Evolutionary conservation across 2,329 filamentous ascomycete species (phyloP).

Genomic region (Fusarium sambucinum): DNA sequence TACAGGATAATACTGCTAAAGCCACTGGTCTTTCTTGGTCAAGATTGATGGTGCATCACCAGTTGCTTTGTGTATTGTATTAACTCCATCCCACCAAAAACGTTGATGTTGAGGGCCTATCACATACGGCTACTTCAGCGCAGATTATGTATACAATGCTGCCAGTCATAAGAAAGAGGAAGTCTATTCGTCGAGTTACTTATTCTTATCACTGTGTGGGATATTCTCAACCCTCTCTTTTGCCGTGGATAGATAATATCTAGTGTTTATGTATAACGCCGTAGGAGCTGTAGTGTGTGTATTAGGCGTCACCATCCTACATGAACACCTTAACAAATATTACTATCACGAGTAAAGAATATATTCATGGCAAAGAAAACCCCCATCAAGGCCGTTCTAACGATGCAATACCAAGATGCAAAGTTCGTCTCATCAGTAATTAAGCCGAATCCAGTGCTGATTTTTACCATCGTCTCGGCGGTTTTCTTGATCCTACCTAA

Average conservation of each 20-base stretch:
- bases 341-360: background rate
- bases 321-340: background rate
- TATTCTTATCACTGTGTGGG: background rate
- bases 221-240: background rate
- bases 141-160: background rate
- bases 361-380: background rate
- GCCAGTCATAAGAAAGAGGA: background rate
- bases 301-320: background rate
- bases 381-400: background rate
- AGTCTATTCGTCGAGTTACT: background rate
- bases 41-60: background rate
- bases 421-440: background rate
- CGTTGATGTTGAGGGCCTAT: background rate
- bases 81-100: background rate
- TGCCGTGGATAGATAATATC: background rate
- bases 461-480: conserved; percentile 17
- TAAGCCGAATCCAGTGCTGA: conserved; percentile 1
- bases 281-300: background rate
- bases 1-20: background rate
- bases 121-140: background rate
- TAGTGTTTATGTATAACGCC: background rate
- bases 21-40: background rate
- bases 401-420: background rate
- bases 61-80: background rate
- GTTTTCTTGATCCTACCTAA: conserved; percentile 11